Evolutionary conservation across 2,329 filamentous ascomycete genomes (phyloP).

Genomic region (Lecanicillium sp.): DNA sequence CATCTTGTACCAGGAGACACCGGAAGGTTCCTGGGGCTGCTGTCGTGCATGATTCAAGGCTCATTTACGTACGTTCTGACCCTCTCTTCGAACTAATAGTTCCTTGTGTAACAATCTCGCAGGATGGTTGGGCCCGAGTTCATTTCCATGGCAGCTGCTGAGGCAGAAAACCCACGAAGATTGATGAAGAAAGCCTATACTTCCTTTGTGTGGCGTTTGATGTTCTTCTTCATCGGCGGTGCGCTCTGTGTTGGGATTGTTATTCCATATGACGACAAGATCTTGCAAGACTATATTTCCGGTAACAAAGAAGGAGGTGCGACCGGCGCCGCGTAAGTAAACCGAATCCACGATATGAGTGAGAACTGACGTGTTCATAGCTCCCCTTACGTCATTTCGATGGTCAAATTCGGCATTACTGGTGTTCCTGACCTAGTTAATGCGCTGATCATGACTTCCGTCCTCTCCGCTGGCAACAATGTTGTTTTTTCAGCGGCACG

Average conservation of each 20-base stretch:
- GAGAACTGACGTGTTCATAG: neutral
- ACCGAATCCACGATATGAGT: neutral
- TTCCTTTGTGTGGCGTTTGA: slow-evolving; percentile 40
- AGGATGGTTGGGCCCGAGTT: slow-evolving; percentile 53
- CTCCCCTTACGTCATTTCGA: slow-evolving; percentile 59
- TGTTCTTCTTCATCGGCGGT: slow-evolving; percentile 57
- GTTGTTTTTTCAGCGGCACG: slow-evolving; percentile 50
- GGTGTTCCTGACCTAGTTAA: slow-evolving; percentile 61
- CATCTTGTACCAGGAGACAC: slow-evolving; percentile 50
- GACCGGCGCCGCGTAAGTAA: slow-evolving; percentile 18
- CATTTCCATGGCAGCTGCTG: slow-evolving; percentile 55
- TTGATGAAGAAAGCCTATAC: slow-evolving; percentile 47
- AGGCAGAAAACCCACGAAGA: slow-evolving; percentile 50
- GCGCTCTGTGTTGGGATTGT: slow-evolving; percentile 56
- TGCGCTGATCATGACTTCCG: slow-evolving; percentile 40
- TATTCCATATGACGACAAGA: slow-evolving; percentile 28
- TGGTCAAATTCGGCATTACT: slow-evolving; percentile 51
- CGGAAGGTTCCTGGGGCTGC: slow-evolving; percentile 55
- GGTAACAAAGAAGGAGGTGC: slow-evolving; percentile 23
- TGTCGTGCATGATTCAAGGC: slow-evolving; percentile 40
- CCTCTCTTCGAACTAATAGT: neutral
- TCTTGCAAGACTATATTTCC: slow-evolving; percentile 42
- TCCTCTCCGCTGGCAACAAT: slow-evolving; percentile 52
- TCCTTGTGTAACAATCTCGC: neutral
- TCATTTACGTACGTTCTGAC: slow-evolving; percentile 33